Evolutionary conservation across 305 asterid genomes (phyloP).

Genomic region (Rubia tinctorum): DNA sequence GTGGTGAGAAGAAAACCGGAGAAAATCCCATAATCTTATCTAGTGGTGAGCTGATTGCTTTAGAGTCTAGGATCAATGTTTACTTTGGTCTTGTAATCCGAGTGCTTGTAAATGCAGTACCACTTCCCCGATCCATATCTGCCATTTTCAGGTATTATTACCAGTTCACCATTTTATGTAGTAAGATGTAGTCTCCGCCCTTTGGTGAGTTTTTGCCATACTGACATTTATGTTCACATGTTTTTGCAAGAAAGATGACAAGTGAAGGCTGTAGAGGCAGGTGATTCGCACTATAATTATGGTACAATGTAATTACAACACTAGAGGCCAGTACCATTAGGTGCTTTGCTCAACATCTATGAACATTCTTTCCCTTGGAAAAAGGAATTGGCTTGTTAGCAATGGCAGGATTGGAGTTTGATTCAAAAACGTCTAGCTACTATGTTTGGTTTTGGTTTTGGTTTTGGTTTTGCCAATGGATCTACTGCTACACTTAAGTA

Average conservation of each 20-base stretch:
- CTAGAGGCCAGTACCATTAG: no score
- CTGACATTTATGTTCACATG: not conserved
- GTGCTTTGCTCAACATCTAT: no score
- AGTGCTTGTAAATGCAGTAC: no score
- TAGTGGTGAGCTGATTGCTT: not conserved
- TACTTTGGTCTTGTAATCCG: not conserved
- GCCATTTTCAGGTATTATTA: not conserved
- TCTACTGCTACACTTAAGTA: no score
- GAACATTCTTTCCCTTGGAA: no score
- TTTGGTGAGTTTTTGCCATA: not conserved
- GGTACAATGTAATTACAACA: no score
- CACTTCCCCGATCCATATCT: not conserved
- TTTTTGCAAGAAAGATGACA: not conserved
- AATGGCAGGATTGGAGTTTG: no score
- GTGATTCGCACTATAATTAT: not conserved
- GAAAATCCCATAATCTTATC: not conserved
- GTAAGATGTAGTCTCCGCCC: not conserved
- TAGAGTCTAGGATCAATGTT: not conserved
- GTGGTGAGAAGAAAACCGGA: not conserved
- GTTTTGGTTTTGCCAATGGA: no score
- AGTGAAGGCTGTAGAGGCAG: not conserved
- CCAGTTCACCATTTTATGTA: not conserved
- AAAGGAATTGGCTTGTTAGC: no score
- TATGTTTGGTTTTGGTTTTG: no score
- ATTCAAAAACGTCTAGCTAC: no score